These are phyloP conservation scores for Malbranchea cinnamomea DNA, from an alignment of 2,329 filamentous ascomycete species.

Conservation along the genomic window DNA sequence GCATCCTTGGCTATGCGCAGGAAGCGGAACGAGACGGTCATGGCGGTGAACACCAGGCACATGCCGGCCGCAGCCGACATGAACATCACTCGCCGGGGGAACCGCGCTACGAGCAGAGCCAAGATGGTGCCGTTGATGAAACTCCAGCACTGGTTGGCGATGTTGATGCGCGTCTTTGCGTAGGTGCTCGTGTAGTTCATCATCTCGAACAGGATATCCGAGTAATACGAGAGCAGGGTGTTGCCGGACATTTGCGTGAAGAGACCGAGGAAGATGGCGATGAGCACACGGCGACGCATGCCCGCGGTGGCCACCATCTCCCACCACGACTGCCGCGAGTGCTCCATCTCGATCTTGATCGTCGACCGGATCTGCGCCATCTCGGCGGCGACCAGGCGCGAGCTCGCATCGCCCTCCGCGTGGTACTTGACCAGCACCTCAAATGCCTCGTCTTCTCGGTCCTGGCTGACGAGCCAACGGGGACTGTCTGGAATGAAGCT, in stretches of 20 bases:
- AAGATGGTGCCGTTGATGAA: constrained; percentile 22
- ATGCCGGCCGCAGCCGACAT: constrained; percentile 36
- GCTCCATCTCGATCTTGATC: constrained; percentile 37
- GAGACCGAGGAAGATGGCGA: constrained; percentile 17
- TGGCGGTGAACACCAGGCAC: constrained; percentile 39
- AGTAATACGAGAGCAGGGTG: constrained; percentile 22
- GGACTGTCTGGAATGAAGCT: constrained; percentile 11
- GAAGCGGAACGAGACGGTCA: constrained; percentile 37
- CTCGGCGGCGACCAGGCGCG: constrained; percentile 40
- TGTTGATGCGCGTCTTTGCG: constrained; percentile 22
- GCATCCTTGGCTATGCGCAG: constrained; percentile 21
- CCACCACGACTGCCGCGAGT: constrained; percentile 21
- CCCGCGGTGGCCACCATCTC: constrained; percentile 17
- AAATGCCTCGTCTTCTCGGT: constrained; percentile 14
- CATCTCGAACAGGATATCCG: constrained; percentile 15
- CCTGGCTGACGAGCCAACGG: constrained; percentile 13
- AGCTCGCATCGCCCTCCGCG: constrained; percentile 34
- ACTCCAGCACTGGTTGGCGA: constrained; percentile 20
- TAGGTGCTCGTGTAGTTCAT: constrained; percentile 21
- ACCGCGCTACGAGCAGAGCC: constrained; percentile 23
- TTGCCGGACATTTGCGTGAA: constrained; percentile 30
- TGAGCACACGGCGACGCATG: constrained; percentile 19
- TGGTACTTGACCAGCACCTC: constrained; percentile 24
- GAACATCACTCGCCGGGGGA: constrained; percentile 26
- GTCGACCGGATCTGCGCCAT: constrained; percentile 43